Evolutionary conservation across 345 rosid species (phyloP).

Genomic region (Psidium guajava): DNA sequence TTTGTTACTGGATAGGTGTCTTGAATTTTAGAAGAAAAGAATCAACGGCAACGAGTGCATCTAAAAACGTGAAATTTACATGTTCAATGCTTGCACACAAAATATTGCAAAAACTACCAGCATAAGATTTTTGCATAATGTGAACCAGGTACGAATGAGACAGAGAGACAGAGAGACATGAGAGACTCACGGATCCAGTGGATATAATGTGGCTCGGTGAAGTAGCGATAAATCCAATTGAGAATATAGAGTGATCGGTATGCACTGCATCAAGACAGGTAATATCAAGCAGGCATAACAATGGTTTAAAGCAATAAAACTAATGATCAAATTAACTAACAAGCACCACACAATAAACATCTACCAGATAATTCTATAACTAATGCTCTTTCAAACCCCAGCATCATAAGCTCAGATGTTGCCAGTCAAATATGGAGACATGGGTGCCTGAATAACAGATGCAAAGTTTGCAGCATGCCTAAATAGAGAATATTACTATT

Average conservation of each 20-base stretch:
- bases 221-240: slow-evolving; percentile 64
- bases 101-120: not conserved
- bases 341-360: not conserved
- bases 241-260: slow-evolving; percentile 48
- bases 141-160: not conserved
- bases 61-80: not conserved
- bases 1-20: not conserved
- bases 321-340: not conserved
- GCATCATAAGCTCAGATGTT: not conserved
- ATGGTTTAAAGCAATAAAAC: not conserved
- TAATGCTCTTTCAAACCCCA: not conserved
- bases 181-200: slow-evolving; percentile 52
- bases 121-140: not conserved
- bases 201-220: slow-evolving; percentile 40
- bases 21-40: not conserved
- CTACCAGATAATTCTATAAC: not conserved
- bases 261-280: slow-evolving; percentile 23
- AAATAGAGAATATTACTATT: not conserved
- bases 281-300: not conserved
- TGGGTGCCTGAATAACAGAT: not conserved
- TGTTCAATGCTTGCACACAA: not conserved
- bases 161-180: no score
- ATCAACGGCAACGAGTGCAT: not conserved
- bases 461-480: not conserved
- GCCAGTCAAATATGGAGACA: not conserved